Percentiles rank a stretch among this genome's conserved stretches.
phyloP scores from a whole-genome alignment of 108 stramenopile species.

The Stephanodiscus minutulus region DNA sequence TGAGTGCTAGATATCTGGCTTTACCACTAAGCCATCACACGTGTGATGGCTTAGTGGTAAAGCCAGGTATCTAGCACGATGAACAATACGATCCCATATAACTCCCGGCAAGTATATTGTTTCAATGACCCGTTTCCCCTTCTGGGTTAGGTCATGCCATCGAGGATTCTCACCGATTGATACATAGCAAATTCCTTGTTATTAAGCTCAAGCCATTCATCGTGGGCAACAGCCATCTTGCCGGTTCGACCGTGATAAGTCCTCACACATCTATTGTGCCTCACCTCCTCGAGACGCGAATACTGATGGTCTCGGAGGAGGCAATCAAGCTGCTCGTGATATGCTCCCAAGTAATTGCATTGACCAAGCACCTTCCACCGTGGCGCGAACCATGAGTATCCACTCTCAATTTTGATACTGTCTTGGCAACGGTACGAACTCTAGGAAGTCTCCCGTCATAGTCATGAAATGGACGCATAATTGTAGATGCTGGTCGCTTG shows the following conservation, averaged over 20 bases:
- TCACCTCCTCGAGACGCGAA: not conserved
- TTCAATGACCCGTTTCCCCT: no score
- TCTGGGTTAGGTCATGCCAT: no score
- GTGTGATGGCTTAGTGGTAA: no score
- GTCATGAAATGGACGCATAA: not conserved
- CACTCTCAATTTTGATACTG: not conserved
- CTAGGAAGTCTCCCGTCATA: conserved; percentile 3
- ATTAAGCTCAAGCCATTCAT: conserved; percentile 20
- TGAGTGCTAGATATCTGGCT: no score
- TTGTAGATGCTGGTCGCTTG: not conserved
- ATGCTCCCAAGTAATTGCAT: not conserved
- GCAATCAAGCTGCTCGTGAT: conserved; percentile 4
- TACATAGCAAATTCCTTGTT: no score
- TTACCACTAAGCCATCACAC: no score
- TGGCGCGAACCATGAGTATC: conserved; percentile 7
- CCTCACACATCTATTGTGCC: not conserved
- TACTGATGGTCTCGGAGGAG: not conserved
- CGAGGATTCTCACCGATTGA: no score
- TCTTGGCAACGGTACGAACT: conserved; percentile 13
- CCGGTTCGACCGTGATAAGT: not conserved
- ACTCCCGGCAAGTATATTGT: no score
- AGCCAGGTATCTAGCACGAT: no score
- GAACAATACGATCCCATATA: no score
- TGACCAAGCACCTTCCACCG: conserved; percentile 9
- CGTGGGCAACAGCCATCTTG: conserved; percentile 8